Conservation (phyloP, 148 eudicot genomes). For the Camellia japonica region DNA sequence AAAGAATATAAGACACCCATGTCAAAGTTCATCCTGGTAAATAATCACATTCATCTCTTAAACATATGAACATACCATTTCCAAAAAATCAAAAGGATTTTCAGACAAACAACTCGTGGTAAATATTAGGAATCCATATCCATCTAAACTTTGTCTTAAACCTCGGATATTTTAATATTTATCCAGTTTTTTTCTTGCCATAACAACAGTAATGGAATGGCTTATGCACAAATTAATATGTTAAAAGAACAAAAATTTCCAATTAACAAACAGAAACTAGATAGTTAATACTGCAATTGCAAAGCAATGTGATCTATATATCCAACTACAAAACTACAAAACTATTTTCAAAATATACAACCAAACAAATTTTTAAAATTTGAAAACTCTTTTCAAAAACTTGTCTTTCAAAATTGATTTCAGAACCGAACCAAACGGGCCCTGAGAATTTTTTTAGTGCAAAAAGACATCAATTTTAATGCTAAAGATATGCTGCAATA, state of each 20-base stretch:
- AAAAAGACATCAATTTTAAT: background rate
- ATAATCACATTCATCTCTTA: too few relatives aligned
- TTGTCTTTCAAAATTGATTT: too few relatives aligned
- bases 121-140: background rate
- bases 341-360: too few relatives aligned
- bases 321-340: too few relatives aligned
- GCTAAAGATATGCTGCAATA: background rate
- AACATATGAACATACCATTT: background rate
- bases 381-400: too few relatives aligned
- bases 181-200: background rate
- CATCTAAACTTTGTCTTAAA: background rate
- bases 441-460: too few relatives aligned
- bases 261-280: background rate
- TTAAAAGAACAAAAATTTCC: background rate
- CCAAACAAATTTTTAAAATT: too few relatives aligned
- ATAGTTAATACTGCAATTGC: background rate
- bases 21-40: background rate
- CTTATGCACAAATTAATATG: background rate
- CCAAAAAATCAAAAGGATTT: background rate
- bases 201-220: background rate
- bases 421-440: too few relatives aligned
- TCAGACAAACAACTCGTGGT: background rate
- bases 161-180: background rate
- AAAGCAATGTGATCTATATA: too few relatives aligned
- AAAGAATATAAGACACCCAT: background rate